These are phyloP conservation scores for Adansonia rubrostipa DNA, from an alignment of 441 rosid species.

Conservation along the genomic window DNA sequence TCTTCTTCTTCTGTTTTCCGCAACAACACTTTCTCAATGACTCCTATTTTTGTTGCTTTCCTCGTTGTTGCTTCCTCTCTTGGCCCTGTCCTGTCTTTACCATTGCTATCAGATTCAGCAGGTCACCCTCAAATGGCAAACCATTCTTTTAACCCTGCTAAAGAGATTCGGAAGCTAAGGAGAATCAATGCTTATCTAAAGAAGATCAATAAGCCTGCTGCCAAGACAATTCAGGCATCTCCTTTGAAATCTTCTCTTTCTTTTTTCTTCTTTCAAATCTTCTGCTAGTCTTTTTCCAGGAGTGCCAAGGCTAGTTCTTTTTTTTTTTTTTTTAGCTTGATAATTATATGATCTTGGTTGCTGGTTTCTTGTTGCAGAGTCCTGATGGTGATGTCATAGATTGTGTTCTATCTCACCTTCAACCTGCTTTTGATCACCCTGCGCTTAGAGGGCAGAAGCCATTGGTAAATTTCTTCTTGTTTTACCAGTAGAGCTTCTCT, in stretches of 20 bases:
- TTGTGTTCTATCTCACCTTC: slow-evolving; percentile 62
- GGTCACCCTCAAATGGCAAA: slow-evolving; percentile 38
- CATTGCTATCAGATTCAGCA: slow-evolving; percentile 29
- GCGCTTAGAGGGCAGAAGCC: slow-evolving; percentile 59
- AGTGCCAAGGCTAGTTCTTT: neutral
- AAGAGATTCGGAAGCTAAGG: slow-evolving; percentile 45
- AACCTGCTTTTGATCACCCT: slow-evolving; percentile 84
- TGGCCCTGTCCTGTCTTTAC: slow-evolving; percentile 45
- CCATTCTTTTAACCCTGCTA: slow-evolving; percentile 57
- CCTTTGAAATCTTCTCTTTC: neutral
- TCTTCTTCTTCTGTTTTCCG: slow-evolving; percentile 30
- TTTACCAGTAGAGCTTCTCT: neutral
- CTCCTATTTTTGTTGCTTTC: slow-evolving; percentile 49
- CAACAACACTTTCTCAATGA: slow-evolving; percentile 1
- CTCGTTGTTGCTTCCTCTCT: slow-evolving; percentile 48
- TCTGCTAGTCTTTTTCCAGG: no score
- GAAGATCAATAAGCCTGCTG: slow-evolving; percentile 64
- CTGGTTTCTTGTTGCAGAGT: slow-evolving; percentile 43
- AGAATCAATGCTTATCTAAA: slow-evolving; percentile 48
- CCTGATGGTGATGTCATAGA: slow-evolving; percentile 74
- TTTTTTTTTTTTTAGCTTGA: neutral
- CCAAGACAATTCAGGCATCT: slow-evolving; percentile 65
- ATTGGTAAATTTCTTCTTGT: slow-evolving; percentile 39
- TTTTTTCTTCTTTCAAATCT: no score
- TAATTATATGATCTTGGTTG: neutral